Evolutionary conservation across 768 basidiomycete species (phyloP), one percentile per base, ranked within the genome.

Genomic region (Tricholoma sp.): DNA sequence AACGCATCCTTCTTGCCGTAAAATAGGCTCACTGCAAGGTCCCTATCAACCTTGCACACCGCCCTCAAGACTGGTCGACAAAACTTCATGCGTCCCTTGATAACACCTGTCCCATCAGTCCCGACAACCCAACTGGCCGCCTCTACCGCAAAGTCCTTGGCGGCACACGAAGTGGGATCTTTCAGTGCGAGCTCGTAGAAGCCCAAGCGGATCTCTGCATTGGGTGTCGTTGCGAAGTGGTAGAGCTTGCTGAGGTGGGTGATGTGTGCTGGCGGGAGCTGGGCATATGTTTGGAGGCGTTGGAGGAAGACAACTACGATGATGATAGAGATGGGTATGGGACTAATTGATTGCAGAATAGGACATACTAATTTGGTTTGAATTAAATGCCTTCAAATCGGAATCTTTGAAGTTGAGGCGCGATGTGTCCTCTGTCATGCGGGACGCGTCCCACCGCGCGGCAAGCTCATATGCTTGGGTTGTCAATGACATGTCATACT

Each of bases 81-180:
- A 73, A 91, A 91, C 67, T 92, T 91, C 89, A 91, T 91, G 32
- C 90, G 77, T 10, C 90, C 90, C 64, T 89, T 87, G 56, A 92
- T 73, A 24, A 81, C 71, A 0, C 81, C 84, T 22, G 77, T 78
- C 22, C 76, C 83, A 61, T 85, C 85, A 41, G 74, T 72, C 2
- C 86, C 89, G 12, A 84, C 79, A 19, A 91, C 81, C 89, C 90
- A 91, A 24, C 79, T 74, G 0, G 76, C 80, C 0, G 85, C 89
- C 19, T 79, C 73, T 0, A 58, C 57, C 7, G 82, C 84, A 60
- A 81, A 83, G n/a, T 66, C 65, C 37, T 71, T 68, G 3, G 87
- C 85, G 0, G 76, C 76, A n/a, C 66, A 57, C 0, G 82, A 78
- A 0, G 65, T 27, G 1, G 81, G 70, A 54, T 84, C 79, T 14